Base-by-base conservation (phyloP, 495 filamentous ascomycete genomes). In the Achaetomiella virescens region DNA sequence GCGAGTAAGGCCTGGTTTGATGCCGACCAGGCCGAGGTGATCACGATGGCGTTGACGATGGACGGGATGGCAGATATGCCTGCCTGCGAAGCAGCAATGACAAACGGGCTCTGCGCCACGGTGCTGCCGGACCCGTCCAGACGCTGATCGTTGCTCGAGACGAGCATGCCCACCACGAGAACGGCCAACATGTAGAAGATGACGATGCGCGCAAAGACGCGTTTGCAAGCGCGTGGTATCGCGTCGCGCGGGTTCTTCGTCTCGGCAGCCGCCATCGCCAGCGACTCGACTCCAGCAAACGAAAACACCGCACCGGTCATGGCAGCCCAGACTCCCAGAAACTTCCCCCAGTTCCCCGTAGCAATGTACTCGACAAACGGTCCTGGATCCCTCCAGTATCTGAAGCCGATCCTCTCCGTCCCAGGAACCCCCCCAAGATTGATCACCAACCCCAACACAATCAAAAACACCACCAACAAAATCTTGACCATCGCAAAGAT, bases 211-310 rank as follows among this genome's bases (percentile, higher is more conserved):
- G 76, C 84, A 64, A 87, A 88, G 4, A 86, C 85, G 58, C 85
- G 82, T 54, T 79, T 80, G 53, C 87, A 84, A 0, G 85, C 86
- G 12, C 80, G 77, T 0, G 86, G 86, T n/a, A 89, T 82, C 25
- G 84, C 85, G 61, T 81, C 79, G 57, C 84, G 74, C 2, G 86
- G 86, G 57, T 89, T 87, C 50, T 82, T 75, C 6, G 86, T 88
- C 72, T 91, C 87, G 45, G 83, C 85, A 1, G 86, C 85, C 8
- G 87, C 86, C 58, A 90, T 81, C 25, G 81, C 81, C 0, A 82
- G 72, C 35, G 75, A 79, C 60, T 79, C 75, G 22, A 84, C 73
- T 21, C n/a, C 81, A 0, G 80, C 74, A 55, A 82, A 85, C 0
- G 73, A 76, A 66, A 82, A 85, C 6, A 82, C 79, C 12, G 81